Evolutionary conservation across 2,329 filamentous ascomycete genomes (phyloP), one percentile per base, ranked within the genome.

Genomic region (Phaeosphaeria sp.): DNA sequence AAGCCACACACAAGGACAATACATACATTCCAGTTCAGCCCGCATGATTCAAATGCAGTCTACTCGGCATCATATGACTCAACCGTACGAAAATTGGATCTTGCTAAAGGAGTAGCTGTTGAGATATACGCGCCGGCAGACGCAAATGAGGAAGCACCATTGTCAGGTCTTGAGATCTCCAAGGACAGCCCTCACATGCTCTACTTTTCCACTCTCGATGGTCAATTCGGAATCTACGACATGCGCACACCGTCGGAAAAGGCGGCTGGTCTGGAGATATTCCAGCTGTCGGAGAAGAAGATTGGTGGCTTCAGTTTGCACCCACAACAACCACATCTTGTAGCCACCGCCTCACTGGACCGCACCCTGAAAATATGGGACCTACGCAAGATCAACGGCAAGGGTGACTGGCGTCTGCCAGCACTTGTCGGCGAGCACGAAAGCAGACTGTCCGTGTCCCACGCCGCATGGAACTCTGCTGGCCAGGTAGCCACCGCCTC

Each of bases 321-420:
- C 68, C 94, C 95, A 0, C 76, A 89, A 0, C 85, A 92, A 2
- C 89, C 93, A 0, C 91, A 98, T 71, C 86, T 97, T 3, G 78
- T 97, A 0, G 92, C 93, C 0, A 98, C 95, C 0, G 95, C 93
- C 0, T 96, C 92, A 0, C 82, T 99, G 0, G 95, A 99, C 72
- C 86, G 94, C 2, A 96, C 89, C 0, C 80, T 99, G 68, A 94
- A 93, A 69, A 84, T 99, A 2, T 99, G 95, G 95, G 95, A 99
- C 69, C 69, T 97, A 42, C 86, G 95, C 23, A 94, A 92, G 59
- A 90, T 96, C 13, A 85, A 78, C 3, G 89, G 88, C 0, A 87
- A 85, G 53, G 85, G 81, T 0, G 86, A 88, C 4, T 75, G 81
- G 22, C 80, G 85, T 0, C 79, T 86, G 2, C 94, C 93, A 0